Evolutionary conservation across 2,329 filamentous ascomycete genomes (phyloP).

Genomic region (Tympanopsis confertula): DNA sequence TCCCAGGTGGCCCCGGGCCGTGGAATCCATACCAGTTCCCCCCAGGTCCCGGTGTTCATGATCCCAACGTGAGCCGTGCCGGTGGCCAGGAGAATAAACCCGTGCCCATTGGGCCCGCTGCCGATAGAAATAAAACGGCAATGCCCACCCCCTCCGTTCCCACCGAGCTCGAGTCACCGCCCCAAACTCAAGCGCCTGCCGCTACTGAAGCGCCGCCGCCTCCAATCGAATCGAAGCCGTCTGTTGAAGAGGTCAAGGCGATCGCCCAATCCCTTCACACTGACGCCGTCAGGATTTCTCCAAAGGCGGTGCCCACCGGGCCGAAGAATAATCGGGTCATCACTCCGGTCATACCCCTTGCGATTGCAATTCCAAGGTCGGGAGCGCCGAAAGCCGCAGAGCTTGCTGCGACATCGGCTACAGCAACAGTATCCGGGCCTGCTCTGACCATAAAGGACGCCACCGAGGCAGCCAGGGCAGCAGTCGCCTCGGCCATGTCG

Average conservation of each 20-base stretch:
- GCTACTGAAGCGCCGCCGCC: slow-evolving; percentile 43
- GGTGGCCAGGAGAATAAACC: slow-evolving; percentile 21
- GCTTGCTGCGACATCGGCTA: slow-evolving; percentile 21
- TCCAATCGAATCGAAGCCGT: slow-evolving; percentile 59
- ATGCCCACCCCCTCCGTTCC: slow-evolving; percentile 31
- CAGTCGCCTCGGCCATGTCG: slow-evolving; percentile 71
- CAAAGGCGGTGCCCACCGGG: slow-evolving; percentile 23
- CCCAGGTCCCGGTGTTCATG: slow-evolving; percentile 31
- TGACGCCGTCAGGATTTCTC: slow-evolving; percentile 17
- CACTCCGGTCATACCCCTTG: background rate
- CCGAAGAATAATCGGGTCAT: slow-evolving; percentile 21
- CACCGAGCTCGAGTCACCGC: slow-evolving; percentile 39
- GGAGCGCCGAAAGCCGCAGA: slow-evolving; percentile 15
- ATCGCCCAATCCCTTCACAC: slow-evolving; percentile 36
- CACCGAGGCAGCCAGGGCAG: slow-evolving; percentile 63
- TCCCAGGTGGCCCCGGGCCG: slow-evolving; percentile 51
- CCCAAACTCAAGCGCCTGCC: slow-evolving; percentile 32
- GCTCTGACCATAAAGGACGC: slow-evolving; percentile 46
- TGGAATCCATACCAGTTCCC: slow-evolving; percentile 51
- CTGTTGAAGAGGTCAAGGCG: slow-evolving; percentile 37
- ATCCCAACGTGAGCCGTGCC: slow-evolving; percentile 15
- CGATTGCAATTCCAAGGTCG: slow-evolving; percentile 21
- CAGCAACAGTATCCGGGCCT: slow-evolving; percentile 19
- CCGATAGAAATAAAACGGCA: slow-evolving; percentile 32
- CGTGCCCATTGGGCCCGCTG: slow-evolving; percentile 36